Conservation (phyloP, 305 asterid genomes). For the Fraxinus greggii region DNA sequence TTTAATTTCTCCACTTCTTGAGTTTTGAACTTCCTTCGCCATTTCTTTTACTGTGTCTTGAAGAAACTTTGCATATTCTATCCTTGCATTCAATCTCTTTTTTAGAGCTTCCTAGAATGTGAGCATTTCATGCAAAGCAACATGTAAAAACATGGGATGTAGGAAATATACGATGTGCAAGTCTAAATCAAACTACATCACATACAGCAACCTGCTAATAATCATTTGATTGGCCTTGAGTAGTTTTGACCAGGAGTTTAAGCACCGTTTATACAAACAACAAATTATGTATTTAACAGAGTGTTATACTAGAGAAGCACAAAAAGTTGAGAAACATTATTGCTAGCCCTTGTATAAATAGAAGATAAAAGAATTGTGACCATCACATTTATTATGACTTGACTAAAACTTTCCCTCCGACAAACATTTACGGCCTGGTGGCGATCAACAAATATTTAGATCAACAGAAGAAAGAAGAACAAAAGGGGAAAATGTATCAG, state of each 20-base stretch:
- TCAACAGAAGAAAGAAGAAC: neutral
- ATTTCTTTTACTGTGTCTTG: slow-evolving; percentile 98
- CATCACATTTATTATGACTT: neutral
- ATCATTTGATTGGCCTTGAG: slow-evolving; percentile 11
- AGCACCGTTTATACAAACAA: neutral
- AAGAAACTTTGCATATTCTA: slow-evolving; percentile 93
- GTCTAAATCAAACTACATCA: slow-evolving; percentile 18
- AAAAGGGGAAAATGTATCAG: neutral
- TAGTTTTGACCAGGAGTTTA: slow-evolving; percentile 2
- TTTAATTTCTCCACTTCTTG: slow-evolving; percentile 88
- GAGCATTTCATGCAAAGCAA: slow-evolving; percentile 29
- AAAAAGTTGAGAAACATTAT: neutral
- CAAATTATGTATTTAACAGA: neutral
- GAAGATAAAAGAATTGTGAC: neutral
- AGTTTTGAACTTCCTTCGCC: slow-evolving; percentile 96
- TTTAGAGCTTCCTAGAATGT: slow-evolving; percentile 73
- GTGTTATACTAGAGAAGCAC: neutral
- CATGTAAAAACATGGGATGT: slow-evolving; percentile 18
- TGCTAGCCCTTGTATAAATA: neutral
- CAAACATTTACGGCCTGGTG: slow-evolving; percentile 11
- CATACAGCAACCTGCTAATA: neutral
- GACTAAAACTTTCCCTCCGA: neutral
- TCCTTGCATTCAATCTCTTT: slow-evolving; percentile 81
- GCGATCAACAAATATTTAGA: slow-evolving; percentile 3
- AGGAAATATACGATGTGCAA: slow-evolving; percentile 14